phyloP scores from a whole-genome alignment of 139 green algal species.

The Tetraselmis striata region DNA sequence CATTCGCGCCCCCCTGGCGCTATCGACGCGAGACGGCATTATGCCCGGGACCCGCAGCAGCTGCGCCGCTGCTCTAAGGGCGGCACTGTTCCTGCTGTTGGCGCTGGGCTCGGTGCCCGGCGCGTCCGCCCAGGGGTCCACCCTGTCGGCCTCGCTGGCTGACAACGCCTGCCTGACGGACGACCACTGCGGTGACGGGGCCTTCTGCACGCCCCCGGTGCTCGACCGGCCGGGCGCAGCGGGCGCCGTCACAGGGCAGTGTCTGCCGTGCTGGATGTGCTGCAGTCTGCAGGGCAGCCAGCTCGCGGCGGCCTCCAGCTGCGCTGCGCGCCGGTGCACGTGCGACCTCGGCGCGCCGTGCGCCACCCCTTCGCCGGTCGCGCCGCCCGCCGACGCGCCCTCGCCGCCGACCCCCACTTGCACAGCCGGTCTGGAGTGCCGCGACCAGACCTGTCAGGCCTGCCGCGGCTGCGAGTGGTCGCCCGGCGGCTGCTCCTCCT shows the following conservation, averaged over 20 bases:
- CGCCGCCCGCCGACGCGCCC: no score
- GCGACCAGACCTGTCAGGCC: neutral
- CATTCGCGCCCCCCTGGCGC: no score
- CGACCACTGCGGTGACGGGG: neutral
- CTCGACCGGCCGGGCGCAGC: neutral
- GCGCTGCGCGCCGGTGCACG: neutral
- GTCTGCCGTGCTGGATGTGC: neutral
- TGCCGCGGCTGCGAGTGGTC: neutral
- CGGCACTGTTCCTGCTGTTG: no score
- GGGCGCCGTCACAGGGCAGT: neutral
- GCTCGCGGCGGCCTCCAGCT: neutral
- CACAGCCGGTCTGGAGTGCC: neutral
- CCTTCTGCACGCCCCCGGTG: neutral
- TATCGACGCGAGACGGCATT: no score
- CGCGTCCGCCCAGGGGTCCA: no score
- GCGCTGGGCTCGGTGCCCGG: no score
- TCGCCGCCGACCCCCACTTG: neutral
- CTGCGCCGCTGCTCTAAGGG: no score
- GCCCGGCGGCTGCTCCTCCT: neutral
- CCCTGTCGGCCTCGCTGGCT: neutral
- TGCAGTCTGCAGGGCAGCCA: neutral
- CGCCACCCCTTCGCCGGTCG: no score
- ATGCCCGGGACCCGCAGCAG: no score
- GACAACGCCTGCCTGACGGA: neutral
- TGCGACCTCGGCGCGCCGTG: neutral